These are phyloP conservation scores for Pseudogymnoascus sp. DNA, from an alignment of 2,329 filamentous ascomycete species.

Conservation along the genomic window DNA sequence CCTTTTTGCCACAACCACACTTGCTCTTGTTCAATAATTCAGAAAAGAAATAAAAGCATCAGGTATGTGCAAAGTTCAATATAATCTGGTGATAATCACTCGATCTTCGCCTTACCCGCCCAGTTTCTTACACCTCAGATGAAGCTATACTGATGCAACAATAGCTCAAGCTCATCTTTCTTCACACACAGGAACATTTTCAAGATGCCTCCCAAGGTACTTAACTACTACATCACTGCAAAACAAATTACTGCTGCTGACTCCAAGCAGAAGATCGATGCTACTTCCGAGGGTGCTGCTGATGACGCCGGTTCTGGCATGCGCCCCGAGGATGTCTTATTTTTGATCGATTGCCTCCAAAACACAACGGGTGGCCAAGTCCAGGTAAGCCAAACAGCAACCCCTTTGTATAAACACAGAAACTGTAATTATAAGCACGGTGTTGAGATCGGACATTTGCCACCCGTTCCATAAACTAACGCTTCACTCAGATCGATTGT, in stretches of 20 bases:
- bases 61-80: background rate
- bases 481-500: constrained; percentile 19
- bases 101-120: background rate
- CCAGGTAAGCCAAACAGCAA: constrained; percentile 16
- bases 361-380: constrained; percentile 21
- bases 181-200: background rate
- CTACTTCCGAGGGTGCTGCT: background rate
- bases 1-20: too few relatives aligned
- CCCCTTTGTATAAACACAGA: background rate
- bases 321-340: constrained; percentile 18
- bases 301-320: constrained; percentile 12
- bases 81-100: background rate
- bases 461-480: background rate
- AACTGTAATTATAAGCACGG: background rate
- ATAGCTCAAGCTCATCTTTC: background rate
- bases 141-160: background rate
- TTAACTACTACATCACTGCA: too few relatives aligned
- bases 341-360: constrained; percentile 22
- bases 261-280: background rate
- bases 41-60: background rate
- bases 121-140: background rate
- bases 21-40: background rate
- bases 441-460: background rate
- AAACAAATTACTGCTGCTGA: background rate
- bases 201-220: background rate